Evolutionary conservation across 805 yeast genomes (phyloP), one percentile per base, ranked within the genome.

Genomic region (Myxozyma monticola): DNA sequence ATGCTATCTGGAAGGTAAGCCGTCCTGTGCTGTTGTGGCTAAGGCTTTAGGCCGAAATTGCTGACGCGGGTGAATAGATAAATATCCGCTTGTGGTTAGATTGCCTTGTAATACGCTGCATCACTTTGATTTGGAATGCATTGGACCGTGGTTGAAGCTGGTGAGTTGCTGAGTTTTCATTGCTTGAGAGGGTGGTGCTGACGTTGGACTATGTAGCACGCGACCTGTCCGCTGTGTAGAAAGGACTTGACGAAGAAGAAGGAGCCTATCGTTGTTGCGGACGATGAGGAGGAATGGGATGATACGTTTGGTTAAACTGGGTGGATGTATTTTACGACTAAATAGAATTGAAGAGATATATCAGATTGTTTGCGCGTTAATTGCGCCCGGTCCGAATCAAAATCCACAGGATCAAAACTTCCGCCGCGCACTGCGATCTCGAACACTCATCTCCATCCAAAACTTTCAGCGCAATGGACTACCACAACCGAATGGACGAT

Each of bases 111-210:
- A 75, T 34, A 64, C 69, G 6, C 76, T 72, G 31, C 98, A 90
- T 66, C 76, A 76, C 36, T 90, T 86, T 67, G 98, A 90, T 65
- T 72, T 89, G 57, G 97, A 91, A 59, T 90, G 97, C 65, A 81
- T 91, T 33, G 84, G 85, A 0, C 93, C 95, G 0, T 90, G 98
- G 98, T 72, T 91, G 45, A 78, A 80, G 56, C 71, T 81, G 37
- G 59, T 54, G 51, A 7, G 56, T 33, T 24, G 17, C 36, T 24
- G 15, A n/a, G 21, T 6, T 9, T 17, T 17, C 18, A 22, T 10
- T 35, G 44, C 17, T 45, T 21, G n/a, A n/a, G n/a, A n/a, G n/a
- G n/a, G n/a, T n/a, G n/a, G n/a, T n/a, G n/a, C n/a, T 21, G 22
- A 20, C 4, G 40, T 4, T 37, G 39, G 10, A 22, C 4, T 30